These are phyloP conservation scores for Hypoxylon subgilvum DNA, from an alignment of 495 filamentous ascomycete genomes.

Conservation along the genomic window DNA sequence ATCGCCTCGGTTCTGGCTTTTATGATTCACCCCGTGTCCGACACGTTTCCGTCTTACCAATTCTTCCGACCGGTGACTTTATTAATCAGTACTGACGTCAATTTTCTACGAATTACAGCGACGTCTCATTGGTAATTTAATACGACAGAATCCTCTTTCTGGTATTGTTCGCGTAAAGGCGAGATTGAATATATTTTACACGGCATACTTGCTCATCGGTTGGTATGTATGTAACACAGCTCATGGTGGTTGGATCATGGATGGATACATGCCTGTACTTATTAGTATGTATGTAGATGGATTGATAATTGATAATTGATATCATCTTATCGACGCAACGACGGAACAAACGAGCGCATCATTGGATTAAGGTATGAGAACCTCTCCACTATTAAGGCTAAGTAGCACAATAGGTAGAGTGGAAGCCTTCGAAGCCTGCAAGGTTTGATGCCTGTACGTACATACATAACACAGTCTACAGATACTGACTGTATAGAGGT, in stretches of 20 bases:
- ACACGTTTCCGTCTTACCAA: constrained; percentile 9
- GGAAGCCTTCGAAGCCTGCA: too few relatives aligned
- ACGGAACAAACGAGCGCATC: neutral
- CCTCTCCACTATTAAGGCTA: constrained; percentile 34
- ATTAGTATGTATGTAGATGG: too few relatives aligned
- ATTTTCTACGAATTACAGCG: constrained; percentile 6
- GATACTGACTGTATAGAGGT: too few relatives aligned
- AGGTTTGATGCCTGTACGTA: too few relatives aligned
- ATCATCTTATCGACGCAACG: neutral
- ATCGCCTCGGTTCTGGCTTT: constrained; percentile 1
- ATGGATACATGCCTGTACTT: too few relatives aligned
- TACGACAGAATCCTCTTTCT: neutral
- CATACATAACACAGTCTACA: too few relatives aligned
- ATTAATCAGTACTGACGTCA: constrained; percentile 9
- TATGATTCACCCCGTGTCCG: constrained; percentile 22
- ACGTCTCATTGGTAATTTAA: neutral
- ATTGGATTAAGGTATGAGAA: constrained; percentile 12
- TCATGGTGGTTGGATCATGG: too few relatives aligned
- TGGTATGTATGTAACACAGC: too few relatives aligned
- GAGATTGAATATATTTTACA: too few relatives aligned
- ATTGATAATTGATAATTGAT: neutral
- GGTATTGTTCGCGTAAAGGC: constrained; percentile 22
- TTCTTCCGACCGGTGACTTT: constrained; percentile 21
- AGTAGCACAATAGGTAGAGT: neutral
- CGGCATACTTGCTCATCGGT: neutral